Evolutionary conservation across 2,329 filamentous ascomycete genomes (phyloP).

Genomic region (Hypoxylon sp.): DNA sequence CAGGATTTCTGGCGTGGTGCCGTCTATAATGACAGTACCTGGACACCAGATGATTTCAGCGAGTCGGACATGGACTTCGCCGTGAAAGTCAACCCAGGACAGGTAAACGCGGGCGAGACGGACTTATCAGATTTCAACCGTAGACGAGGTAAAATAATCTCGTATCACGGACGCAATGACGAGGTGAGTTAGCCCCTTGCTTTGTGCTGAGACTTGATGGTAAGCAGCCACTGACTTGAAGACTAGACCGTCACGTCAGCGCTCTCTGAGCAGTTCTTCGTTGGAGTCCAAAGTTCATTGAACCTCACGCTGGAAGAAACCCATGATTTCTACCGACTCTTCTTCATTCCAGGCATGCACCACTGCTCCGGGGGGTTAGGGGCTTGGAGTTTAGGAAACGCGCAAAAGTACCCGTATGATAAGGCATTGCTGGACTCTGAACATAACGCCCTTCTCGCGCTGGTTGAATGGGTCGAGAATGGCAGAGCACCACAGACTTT

Average conservation of each 20-base stretch:
- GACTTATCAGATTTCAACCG: conserved; percentile 32
- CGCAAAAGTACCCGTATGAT: conserved; percentile 33
- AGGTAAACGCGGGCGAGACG: conserved; percentile 33
- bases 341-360: conserved; percentile 40
- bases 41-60: conserved; percentile 35
- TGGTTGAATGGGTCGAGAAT: conserved; percentile 38
- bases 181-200: conserved; percentile 19
- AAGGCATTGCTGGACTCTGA: conserved; percentile 22
- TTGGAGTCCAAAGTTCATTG: conserved; percentile 28
- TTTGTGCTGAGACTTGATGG: background rate
- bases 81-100: conserved; percentile 31
- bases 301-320: conserved; percentile 24
- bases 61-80: conserved; percentile 38
- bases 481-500: conserved; percentile 24
- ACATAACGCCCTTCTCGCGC: conserved; percentile 32
- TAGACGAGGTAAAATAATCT: conserved; percentile 35
- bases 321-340: conserved; percentile 50
- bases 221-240: background rate
- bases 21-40: conserved; percentile 37
- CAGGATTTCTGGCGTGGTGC: conserved; percentile 43
- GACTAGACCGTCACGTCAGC: conserved; percentile 33
- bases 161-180: conserved; percentile 41
- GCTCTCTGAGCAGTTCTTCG: conserved; percentile 28
- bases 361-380: conserved; percentile 36
- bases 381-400: conserved; percentile 37